Percentiles rank a stretch among this genome's conserved stretches.
Conservation (phyloP, 2,329 filamentous ascomycete genomes). For the Fusarium tjaetaba region DNA sequence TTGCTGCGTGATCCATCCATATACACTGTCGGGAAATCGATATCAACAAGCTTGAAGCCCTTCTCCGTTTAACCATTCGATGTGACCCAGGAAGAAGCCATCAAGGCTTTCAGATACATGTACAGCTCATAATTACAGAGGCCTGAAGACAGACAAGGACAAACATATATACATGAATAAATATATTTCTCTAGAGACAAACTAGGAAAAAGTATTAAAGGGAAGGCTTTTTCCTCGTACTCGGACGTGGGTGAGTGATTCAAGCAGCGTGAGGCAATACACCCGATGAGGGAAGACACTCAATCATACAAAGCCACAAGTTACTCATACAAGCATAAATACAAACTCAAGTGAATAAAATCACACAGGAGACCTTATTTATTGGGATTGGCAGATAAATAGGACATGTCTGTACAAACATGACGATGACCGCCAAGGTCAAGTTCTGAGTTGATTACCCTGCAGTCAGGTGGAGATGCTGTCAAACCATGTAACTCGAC, state of each 20-base stretch:
- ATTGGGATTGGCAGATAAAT: not conserved
- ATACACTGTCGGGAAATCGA: no score
- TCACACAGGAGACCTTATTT: accelerated
- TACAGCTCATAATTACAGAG: not conserved
- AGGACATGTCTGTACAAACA: not conserved
- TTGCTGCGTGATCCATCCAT: not conserved
- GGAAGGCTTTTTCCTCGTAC: not conserved
- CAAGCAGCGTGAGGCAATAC: not conserved
- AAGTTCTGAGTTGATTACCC: not conserved
- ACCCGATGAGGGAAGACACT: not conserved
- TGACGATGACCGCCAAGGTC: not conserved
- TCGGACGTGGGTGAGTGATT: not conserved
- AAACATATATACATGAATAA: not conserved
- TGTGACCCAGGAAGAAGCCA: not conserved
- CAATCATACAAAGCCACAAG: not conserved
- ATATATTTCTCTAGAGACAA: not conserved
- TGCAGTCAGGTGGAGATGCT: not conserved
- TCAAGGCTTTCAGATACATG: no score
- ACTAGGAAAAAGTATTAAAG: not conserved
- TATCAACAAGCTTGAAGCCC: not conserved
- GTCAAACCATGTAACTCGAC: not conserved
- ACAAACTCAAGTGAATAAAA: not conserved
- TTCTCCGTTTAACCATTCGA: not conserved
- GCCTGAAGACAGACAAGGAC: not conserved
- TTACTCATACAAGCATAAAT: no score